These are phyloP conservation scores for Bremia lactucae DNA, from an alignment of 352 stramenopile genomes.

Conservation along the genomic window DNA sequence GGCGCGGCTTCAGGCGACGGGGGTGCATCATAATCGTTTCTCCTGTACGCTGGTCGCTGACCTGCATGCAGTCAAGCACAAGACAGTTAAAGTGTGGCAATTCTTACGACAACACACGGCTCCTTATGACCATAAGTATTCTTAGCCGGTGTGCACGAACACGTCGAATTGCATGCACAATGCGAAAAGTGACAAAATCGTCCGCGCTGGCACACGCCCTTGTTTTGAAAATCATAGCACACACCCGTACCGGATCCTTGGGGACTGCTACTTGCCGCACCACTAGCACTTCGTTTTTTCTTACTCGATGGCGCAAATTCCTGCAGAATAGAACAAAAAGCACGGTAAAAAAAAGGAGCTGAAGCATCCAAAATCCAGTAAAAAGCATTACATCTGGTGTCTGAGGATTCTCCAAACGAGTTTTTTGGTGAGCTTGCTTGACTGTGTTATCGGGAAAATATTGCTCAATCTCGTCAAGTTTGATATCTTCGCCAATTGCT, in stretches of 20 bases:
- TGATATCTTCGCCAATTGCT: conserved; percentile 61
- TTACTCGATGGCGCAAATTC: conserved; percentile 45
- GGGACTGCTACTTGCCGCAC: conserved; percentile 14
- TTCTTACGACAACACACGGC: no score
- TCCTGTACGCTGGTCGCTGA: conserved; percentile 67
- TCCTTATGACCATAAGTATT: conserved; percentile 68
- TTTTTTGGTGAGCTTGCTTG: conserved; percentile 44
- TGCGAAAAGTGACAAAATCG: conserved; percentile 83
- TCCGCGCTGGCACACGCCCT: conserved; percentile 73
- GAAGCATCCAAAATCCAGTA: no score
- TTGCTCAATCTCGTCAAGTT: conserved; percentile 71
- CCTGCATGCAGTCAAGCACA: conserved; percentile 21
- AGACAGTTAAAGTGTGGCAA: conserved; percentile 11
- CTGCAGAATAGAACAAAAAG: conserved; percentile 11
- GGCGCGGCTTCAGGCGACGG: conserved; percentile 38
- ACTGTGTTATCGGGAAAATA: conserved; percentile 58
- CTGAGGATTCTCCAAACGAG: conserved; percentile 22
- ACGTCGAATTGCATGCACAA: conserved; percentile 81
- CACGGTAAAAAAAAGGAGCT: neutral
- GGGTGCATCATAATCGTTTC: conserved; percentile 75
- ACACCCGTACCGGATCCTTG: conserved; percentile 57
- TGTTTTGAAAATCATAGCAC: conserved; percentile 86
- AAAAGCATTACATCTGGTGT: conserved; percentile 29
- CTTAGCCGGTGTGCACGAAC: conserved; percentile 63
- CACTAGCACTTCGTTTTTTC: conserved; percentile 43